These are phyloP conservation scores for Gentiana macrophylla DNA, from an alignment of 257 asterid species.

Conservation along the genomic window DNA sequence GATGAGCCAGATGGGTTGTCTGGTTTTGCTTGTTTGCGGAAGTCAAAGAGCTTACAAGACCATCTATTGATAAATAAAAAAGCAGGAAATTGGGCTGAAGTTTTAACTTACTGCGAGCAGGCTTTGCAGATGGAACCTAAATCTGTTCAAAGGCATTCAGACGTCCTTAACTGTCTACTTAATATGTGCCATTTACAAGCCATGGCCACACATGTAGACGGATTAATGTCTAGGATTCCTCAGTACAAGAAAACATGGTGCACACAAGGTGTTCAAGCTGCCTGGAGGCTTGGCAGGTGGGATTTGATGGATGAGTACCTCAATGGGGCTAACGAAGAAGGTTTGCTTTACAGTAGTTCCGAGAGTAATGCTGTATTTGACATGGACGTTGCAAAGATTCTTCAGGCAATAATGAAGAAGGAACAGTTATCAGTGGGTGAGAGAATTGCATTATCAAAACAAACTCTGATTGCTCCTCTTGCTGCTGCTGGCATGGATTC, in stretches of 20 bases:
- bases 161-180: slow-evolving; percentile 85
- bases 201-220: slow-evolving; percentile 94
- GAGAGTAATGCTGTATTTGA: slow-evolving; percentile 93
- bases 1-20: slow-evolving; percentile 96
- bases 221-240: slow-evolving; percentile 73
- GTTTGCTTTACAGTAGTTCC: slow-evolving; percentile 66
- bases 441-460: slow-evolving; percentile 75
- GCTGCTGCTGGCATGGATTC: slow-evolving; percentile 99
- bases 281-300: slow-evolving; percentile 99
- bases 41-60: slow-evolving; percentile 71
- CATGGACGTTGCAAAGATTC: slow-evolving; percentile 91
- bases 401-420: slow-evolving; percentile 83
- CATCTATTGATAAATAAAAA: slow-evolving; percentile 79
- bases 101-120: slow-evolving; percentile 90
- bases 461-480: slow-evolving; percentile 94
- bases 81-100: slow-evolving; percentile 99
- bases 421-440: slow-evolving; percentile 67
- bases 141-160: slow-evolving; percentile 85
- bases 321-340: slow-evolving; percentile 77
- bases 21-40: slow-evolving; percentile 88
- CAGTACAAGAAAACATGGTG: slow-evolving; percentile 85
- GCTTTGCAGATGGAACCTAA: slow-evolving; percentile 89
- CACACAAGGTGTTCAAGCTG: slow-evolving; percentile 99
- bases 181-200: slow-evolving; percentile 95
- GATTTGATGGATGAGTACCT: slow-evolving; percentile 95